Base-by-base conservation (phyloP, 495 filamentous ascomycete genomes). In the Aspergillus nanangensis region DNA sequence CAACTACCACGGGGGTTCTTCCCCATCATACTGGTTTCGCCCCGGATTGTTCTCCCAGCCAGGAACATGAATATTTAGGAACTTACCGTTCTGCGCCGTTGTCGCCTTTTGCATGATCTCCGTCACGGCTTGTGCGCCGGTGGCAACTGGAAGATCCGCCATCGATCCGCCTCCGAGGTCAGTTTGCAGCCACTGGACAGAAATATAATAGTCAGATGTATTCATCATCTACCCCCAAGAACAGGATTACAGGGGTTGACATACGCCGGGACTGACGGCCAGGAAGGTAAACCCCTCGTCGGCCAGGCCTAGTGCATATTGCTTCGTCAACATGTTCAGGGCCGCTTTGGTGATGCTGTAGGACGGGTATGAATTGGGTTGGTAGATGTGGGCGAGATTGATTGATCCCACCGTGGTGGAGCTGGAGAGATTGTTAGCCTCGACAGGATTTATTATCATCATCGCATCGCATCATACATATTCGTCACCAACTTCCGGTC, bases 171-270 rank as follows among this genome's bases (percentile, higher is more conserved):
- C 60, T 10, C 73, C 74, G 14, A 75, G 59, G 25, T 78, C 74
- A 7, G 74, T 78, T 44, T 66, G 64, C 4, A 78, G 45, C 74
- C 75, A 78, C 70, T 76, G 41, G 15, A 21, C 11, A 49, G 2
- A n/a, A n/a, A n/a, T n/a, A n/a, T 40, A 36, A 56, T 51, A 51
- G 51, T 40, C 18, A n/a, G 9, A 2, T 11, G 1, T 17, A 4
- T 22, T 18, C 11, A 5, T 13, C 13, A 3, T 18, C 3, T n/a
- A 40, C 15, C 38, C 8, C 13, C 23, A n/a, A 13, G 15, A 32
- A 8, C 9, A 18, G 19, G 1, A 36, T 8, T 8, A 36, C n/a
- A 36, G 13, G 13, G 27, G n/a, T n/a, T n/a, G n/a, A 65, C 67
- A 24, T 56, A 70, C 69, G 5, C 69, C 69, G 1, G 71, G 71